These are phyloP conservation scores for Cyclotella kingstonii DNA, from an alignment of 108 stramenopile genomes.

Conservation along the genomic window DNA sequence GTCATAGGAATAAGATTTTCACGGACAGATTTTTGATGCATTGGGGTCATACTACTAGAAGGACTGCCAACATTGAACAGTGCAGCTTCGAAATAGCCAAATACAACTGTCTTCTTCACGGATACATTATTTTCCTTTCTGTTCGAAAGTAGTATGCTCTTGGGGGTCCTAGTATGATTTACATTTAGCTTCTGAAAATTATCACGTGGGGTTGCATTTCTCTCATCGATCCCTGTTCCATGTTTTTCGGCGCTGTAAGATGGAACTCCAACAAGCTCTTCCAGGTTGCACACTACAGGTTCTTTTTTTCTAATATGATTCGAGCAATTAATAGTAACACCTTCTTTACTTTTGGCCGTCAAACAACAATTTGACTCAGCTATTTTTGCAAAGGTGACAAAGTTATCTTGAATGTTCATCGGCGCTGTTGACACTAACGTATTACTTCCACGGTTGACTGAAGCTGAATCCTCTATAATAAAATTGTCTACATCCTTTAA, in stretches of 20 bases:
- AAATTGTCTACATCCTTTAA: too few relatives aligned
- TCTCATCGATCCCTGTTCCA: conserved; percentile 1
- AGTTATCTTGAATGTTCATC: background rate
- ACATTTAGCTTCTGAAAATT: conserved; percentile 3
- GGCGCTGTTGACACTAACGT: too few relatives aligned
- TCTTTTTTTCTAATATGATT: too few relatives aligned
- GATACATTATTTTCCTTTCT: conserved; percentile 8
- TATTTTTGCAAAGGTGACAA: background rate
- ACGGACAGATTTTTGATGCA: conserved; percentile 55
- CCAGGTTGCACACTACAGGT: too few relatives aligned
- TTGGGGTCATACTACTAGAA: conserved; percentile 71
- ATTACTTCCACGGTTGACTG: too few relatives aligned
- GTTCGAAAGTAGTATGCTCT: conserved; percentile 45
- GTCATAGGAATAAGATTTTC: conserved; percentile 43
- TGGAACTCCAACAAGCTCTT: too few relatives aligned
- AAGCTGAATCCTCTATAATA: too few relatives aligned
- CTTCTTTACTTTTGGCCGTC: too few relatives aligned
- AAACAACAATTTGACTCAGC: background rate
- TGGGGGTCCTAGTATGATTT: conserved; percentile 25
- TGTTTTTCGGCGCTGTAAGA: background rate
- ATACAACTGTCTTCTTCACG: conserved; percentile 54
- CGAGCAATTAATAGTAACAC: too few relatives aligned
- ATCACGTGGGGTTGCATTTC: conserved; percentile 8
- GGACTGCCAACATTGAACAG: conserved; percentile 79
- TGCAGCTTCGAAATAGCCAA: conserved; percentile 79